These are phyloP conservation scores for Pisolithus tinctorius DNA, from an alignment of 768 basidiomycete species.

Conservation along the genomic window DNA sequence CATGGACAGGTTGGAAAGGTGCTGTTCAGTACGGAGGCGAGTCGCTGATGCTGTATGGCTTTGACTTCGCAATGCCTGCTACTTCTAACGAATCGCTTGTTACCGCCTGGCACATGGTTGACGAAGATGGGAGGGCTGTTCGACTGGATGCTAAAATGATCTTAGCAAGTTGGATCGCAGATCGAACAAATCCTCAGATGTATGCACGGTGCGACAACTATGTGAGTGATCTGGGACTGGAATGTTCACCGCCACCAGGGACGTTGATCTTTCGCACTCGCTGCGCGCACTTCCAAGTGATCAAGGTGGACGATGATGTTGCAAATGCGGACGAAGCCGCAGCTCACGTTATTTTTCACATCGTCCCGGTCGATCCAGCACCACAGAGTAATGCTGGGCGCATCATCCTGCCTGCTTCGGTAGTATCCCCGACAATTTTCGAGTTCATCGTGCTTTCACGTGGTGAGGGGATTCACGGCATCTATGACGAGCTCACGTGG, in stretches of 20 bases:
- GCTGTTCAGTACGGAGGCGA: constrained; percentile 6
- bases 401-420: constrained; percentile 12
- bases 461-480: background rate
- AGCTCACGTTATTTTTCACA: background rate
- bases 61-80: background rate
- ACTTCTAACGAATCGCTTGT: constrained; percentile 14
- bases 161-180: background rate
- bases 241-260: constrained; percentile 7
- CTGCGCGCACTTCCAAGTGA: constrained; percentile 7
- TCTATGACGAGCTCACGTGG: constrained; percentile 9
- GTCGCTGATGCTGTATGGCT: background rate
- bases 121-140: constrained; percentile 6
- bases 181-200: background rate
- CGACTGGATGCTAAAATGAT: constrained; percentile 3
- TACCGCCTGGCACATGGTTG: constrained; percentile 12
- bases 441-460: constrained; percentile 19
- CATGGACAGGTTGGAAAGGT: constrained; percentile 21
- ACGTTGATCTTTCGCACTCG: constrained; percentile 19
- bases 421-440: constrained; percentile 1
- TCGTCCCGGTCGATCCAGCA: background rate
- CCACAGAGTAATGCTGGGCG: constrained; percentile 5
- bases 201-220: constrained; percentile 2
- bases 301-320: no score
- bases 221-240: background rate
- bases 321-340: background rate